These are phyloP conservation scores for Talaromyces rugulosus DNA, from an alignment of 2,329 filamentous ascomycete species.

Conservation along the genomic window DNA sequence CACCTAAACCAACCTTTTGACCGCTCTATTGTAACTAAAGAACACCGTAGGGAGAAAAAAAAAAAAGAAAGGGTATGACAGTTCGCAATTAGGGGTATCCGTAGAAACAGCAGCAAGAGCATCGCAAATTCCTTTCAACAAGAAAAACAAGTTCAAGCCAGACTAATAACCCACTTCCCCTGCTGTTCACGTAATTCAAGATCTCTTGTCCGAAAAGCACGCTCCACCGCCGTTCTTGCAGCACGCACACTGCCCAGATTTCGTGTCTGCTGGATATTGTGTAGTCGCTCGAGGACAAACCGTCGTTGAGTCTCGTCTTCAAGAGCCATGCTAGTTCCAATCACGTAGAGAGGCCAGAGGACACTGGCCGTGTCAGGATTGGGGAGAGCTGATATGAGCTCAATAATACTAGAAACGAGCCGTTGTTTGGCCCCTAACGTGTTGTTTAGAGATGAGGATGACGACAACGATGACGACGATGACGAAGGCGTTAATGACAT, in stretches of 20 bases:
- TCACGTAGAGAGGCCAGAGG: constrained; percentile 21
- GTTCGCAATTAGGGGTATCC: not conserved
- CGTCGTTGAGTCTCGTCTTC: constrained; percentile 23
- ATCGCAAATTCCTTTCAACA: not conserved
- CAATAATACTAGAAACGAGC: constrained; percentile 18
- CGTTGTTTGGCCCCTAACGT: constrained; percentile 9
- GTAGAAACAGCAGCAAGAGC: not conserved
- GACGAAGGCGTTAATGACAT: not conserved
- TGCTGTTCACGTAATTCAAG: not conserved
- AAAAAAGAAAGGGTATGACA: constrained; percentile 13
- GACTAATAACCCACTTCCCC: not conserved
- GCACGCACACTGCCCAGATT: constrained; percentile 27
- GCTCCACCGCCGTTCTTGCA: constrained; percentile 19
- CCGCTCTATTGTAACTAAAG: not conserved
- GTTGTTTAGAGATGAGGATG: not conserved
- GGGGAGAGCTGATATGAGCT: constrained; percentile 17
- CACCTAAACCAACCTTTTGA: not conserved
- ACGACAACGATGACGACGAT: not conserved
- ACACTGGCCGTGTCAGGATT: constrained; percentile 19
- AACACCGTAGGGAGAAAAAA: constrained; percentile 15
- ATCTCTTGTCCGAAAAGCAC: constrained; percentile 17
- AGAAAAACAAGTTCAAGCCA: not conserved
- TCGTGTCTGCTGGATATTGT: constrained; percentile 18
- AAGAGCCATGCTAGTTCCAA: constrained; percentile 20
- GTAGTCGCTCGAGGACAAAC: constrained; percentile 26